Evolutionary conservation across 257 asterid genomes (phyloP), one percentile per base, ranked within the genome.

Genomic region (Primulina huaijiensis): DNA sequence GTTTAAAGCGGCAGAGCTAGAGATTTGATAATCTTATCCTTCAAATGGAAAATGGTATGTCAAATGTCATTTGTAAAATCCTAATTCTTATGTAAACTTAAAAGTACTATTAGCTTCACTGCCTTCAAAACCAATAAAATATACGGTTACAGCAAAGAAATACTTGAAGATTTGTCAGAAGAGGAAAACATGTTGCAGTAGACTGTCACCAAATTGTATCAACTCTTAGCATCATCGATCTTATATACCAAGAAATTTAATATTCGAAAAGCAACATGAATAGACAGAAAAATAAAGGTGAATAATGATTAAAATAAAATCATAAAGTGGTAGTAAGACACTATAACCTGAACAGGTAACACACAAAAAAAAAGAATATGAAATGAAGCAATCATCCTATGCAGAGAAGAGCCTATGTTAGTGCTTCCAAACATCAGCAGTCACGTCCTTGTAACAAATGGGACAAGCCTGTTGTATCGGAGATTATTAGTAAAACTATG

Each of bases 361-460:
- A 43, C 55, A 43, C 3, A 11, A 10, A 40, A 11, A 40, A 60
- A 65, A 64, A 46, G 20, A 16, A 46, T 14, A 46, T 2, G 53
- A 75, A 78, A 65, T 23, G 52, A 75, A 77, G 69, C 67, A 59
- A 56, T 71, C 80, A 53, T 31, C 64, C 77, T 68, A 30, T 72
- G 72, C 75, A 14, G 68, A 75, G 68, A 65, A 72, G 57, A 27
- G 19, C 55, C 69, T 74, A 33, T 43, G 38, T 79, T 80, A 81
- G 74, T 62, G 75, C 84, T 84, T 87, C 17, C 82, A 69, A 60
- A 82, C 82, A 60, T 78, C 79, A 55, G 81, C 70, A 62, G 61
- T 71, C 79, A 87, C 96, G 80, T 89, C 96, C 85, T 83, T 84
- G 89, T 84, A 89, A 81, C 96, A 89, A 72, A 89, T 86, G 14